These are phyloP conservation scores for Cladosporium sp. DNA, from an alignment of 2,329 filamentous ascomycete species.

Conservation along the genomic window DNA sequence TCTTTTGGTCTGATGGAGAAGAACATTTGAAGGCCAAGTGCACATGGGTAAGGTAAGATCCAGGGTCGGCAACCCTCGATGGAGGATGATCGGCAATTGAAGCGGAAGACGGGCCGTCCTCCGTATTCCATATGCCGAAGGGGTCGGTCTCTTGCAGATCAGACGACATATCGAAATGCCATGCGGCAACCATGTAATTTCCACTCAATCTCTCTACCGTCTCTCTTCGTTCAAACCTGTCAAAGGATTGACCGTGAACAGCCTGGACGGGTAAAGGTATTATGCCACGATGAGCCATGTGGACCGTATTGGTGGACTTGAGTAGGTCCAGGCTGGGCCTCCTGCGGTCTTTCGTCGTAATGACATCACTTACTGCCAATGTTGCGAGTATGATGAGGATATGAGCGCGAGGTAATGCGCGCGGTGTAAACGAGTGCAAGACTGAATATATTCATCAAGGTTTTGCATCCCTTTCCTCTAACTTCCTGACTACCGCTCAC, in stretches of 20 bases:
- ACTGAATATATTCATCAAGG: background rate
- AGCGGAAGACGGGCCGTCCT: background rate
- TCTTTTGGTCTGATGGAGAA: background rate
- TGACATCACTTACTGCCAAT: slow-evolving; percentile 4
- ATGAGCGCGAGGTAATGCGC: background rate
- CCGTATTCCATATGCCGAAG: background rate
- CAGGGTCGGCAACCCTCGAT: background rate
- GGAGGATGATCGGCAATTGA: background rate
- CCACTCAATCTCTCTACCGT: background rate
- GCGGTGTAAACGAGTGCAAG: background rate
- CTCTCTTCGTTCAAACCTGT: background rate
- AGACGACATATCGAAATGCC: background rate
- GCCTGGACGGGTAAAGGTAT: background rate
- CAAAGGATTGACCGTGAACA: background rate
- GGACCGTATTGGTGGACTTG: background rate
- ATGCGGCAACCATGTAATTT: background rate
- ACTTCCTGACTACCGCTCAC: background rate
- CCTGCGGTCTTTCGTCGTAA: slow-evolving; percentile 13
- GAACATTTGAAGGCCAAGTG: background rate
- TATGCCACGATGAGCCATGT: background rate
- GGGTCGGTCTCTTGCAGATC: background rate
- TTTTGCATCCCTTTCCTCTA: background rate
- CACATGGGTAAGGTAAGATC: too few relatives aligned
- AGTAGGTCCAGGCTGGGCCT: slow-evolving; percentile 2
- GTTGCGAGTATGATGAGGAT: slow-evolving; percentile 8